phyloP scores from a whole-genome alignment of 2,329 filamentous ascomycete species.

The Colletotrichum aenigma region DNA sequence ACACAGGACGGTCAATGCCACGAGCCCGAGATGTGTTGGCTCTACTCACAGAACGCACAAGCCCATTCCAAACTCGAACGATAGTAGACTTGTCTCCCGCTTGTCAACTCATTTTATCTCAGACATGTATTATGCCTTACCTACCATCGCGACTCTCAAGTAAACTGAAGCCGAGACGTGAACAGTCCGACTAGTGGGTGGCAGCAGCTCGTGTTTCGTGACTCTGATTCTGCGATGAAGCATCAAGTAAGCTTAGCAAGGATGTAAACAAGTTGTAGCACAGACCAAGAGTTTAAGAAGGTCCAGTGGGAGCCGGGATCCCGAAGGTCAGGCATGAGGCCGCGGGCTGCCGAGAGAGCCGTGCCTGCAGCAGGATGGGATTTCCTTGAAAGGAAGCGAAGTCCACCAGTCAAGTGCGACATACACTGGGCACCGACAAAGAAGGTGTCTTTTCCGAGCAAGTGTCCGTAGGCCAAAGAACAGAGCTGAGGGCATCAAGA shows the following conservation, averaged over 20 bases:
- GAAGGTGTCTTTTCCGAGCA: not conserved
- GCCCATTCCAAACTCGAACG: accelerated
- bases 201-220: accelerated
- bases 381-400: not conserved
- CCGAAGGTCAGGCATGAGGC: not conserved
- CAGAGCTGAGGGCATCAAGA: not conserved
- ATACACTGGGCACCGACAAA: not conserved
- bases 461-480: not conserved
- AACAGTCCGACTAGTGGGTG: no score
- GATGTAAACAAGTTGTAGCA: not conserved
- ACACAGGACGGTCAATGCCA: accelerated
- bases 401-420: not conserved
- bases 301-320: not conserved
- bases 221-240: not conserved
- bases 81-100: not conserved
- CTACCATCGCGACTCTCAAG: not conserved
- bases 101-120: accelerated
- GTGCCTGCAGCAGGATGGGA: not conserved
- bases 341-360: not conserved
- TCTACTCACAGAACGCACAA: not conserved
- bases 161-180: not conserved
- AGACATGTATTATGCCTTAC: not conserved
- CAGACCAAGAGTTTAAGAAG: not conserved
- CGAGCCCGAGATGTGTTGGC: not conserved
- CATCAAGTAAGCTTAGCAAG: not conserved